Evolutionary conservation across 306 rosid species (phyloP), one percentile per base, ranked within the genome.

Genomic region (Carpinus viminea): DNA sequence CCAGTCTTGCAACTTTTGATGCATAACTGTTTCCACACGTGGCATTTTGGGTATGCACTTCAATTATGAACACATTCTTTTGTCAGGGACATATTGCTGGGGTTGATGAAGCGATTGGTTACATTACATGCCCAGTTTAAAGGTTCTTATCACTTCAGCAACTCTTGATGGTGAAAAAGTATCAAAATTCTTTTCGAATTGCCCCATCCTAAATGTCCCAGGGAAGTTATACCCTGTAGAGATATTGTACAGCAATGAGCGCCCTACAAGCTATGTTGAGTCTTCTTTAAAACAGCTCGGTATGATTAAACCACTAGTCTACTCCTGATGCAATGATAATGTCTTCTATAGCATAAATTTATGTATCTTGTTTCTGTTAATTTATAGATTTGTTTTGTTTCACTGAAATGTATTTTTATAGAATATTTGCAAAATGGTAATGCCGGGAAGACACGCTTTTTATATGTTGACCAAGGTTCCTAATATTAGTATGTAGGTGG

Each of bases 151-250:
- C 73, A 92, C 98, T 41, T 95, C 98, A 10, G 98, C 98, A 7
- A 95, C 98, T 50, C 98, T 95, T 73, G 98, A 95, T 76, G 98
- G 98, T 10, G 91, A 92, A 34, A 87, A 95, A 85, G 98, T 92
- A n/a, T 95, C 98, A 0, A 87, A 79, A 11, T 92, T 95, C 86
- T 95, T 92, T 80, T 84, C 86, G 17, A 83, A 91, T 73, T 92
- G 98, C 72, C 98, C 98, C 5, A 88, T 95, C 51, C 74, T 95
- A 82, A 86, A 75, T 50, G 84, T 92, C 68, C 98, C 98, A 0
- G 98, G 98, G 78, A 95, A 95, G 88, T 76, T 95, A 76, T 88
- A 81, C 79, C 97, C 98, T 0, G 98, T 95, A 15, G 98, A 95
- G 71, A 86, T 92, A 74, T 75, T 90, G 56, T 95, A 92, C 83